Conservation (phyloP, 768 basidiomycete species). For the Boletus reticuloceps region DNA sequence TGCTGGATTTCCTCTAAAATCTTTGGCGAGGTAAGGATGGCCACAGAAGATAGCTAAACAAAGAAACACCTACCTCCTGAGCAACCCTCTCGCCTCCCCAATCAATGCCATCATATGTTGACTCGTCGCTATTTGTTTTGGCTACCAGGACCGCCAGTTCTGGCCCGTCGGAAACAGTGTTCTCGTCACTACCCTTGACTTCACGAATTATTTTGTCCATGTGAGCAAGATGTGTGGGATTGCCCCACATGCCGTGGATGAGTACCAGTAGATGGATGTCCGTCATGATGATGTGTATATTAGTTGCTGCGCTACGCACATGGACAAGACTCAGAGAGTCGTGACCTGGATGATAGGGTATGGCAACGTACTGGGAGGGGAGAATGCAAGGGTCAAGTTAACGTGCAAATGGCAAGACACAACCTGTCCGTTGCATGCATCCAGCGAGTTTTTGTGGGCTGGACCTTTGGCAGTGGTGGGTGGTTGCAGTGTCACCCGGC, state of each 20-base stretch:
- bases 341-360: neutral
- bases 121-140: slow-evolving; percentile 60
- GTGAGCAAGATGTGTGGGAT: slow-evolving; percentile 61
- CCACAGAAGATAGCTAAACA: neutral
- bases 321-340: neutral
- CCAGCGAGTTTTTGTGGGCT: neutral
- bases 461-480: too few species aligned
- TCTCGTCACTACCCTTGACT: slow-evolving; percentile 29
- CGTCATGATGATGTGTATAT: slow-evolving; percentile 19
- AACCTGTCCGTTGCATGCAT: neutral
- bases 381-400: slow-evolving; percentile 3
- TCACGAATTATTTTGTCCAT: slow-evolving; percentile 53
- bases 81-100: slow-evolving; percentile 82
- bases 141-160: slow-evolving; percentile 62
- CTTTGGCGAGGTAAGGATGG: slow-evolving; percentile 33
- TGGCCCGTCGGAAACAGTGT: slow-evolving; percentile 31
- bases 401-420: slow-evolving; percentile 1
- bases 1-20: slow-evolving; percentile 53
- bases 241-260: slow-evolving; percentile 79
- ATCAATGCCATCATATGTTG: slow-evolving; percentile 82
- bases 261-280: slow-evolving; percentile 43
- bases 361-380: neutral
- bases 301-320: neutral
- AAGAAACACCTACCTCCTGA: slow-evolving; percentile 54
- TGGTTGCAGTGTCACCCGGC: neutral